Evolutionary conservation across 208 protist species (phyloP).

Genomic region (Tritrichomonas musculus): DNA sequence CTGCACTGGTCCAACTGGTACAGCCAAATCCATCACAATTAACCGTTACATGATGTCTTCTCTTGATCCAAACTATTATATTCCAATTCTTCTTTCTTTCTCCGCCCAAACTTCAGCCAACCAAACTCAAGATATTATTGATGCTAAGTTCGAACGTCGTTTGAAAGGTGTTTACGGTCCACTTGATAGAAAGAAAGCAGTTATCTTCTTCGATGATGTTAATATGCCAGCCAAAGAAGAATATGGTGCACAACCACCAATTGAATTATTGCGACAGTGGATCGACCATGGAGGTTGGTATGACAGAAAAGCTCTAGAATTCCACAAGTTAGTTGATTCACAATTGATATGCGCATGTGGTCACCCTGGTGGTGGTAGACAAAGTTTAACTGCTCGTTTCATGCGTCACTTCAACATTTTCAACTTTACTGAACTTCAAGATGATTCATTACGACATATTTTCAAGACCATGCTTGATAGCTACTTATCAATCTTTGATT

Average conservation of each 20-base stretch:
- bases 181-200: slow-evolving; percentile 82
- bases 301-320: slow-evolving; percentile 77
- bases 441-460: slow-evolving; percentile 81
- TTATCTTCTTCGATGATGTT: slow-evolving; percentile 93
- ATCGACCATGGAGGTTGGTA: slow-evolving; percentile 88
- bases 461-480: slow-evolving; percentile 82
- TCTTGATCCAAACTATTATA: slow-evolving; percentile 74
- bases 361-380: slow-evolving; percentile 84
- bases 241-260: slow-evolving; percentile 93
- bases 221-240: slow-evolving; percentile 94
- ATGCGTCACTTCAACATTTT: slow-evolving; percentile 95
- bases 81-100: slow-evolving; percentile 86
- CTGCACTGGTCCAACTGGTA: slow-evolving; percentile 87
- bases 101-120: slow-evolving; percentile 89
- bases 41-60: slow-evolving; percentile 78
- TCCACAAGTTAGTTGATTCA: slow-evolving; percentile 84
- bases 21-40: slow-evolving; percentile 88
- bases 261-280: slow-evolving; percentile 93
- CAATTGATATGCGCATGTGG: slow-evolving; percentile 83
- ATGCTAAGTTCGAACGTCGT: slow-evolving; percentile 86
- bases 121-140: slow-evolving; percentile 90
- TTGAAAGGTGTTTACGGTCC: slow-evolving; percentile 80
- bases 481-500: slow-evolving; percentile 72
- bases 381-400: slow-evolving; percentile 84
- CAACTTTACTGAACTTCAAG: slow-evolving; percentile 80